Evolutionary conservation across 2,329 filamentous ascomycete genomes (phyloP).

Genomic region (Claviceps digitariae): DNA sequence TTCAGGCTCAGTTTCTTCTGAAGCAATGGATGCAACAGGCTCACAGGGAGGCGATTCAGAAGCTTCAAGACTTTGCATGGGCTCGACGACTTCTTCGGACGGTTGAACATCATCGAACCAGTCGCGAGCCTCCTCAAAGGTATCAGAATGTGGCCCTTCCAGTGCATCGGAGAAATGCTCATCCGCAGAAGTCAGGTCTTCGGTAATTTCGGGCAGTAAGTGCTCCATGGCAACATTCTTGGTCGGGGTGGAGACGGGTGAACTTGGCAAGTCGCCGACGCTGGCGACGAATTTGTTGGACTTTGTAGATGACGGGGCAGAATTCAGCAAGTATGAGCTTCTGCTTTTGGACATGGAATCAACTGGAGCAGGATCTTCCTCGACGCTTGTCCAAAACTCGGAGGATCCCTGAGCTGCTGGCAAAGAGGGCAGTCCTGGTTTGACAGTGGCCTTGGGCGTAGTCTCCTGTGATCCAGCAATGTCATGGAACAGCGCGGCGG

Average conservation of each 20-base stretch:
- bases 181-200: slow-evolving; percentile 21
- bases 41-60: slow-evolving; percentile 5
- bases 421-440: slow-evolving; percentile 15
- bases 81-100: slow-evolving; percentile 2
- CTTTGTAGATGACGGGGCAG: slow-evolving; percentile 22
- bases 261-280: slow-evolving; percentile 10
- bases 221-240: slow-evolving; percentile 9
- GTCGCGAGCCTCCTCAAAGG: slow-evolving; percentile 9
- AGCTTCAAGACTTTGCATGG: slow-evolving; percentile 1
- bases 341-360: slow-evolving; percentile 29
- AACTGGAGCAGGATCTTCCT: slow-evolving; percentile 24
- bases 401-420: slow-evolving; percentile 7
- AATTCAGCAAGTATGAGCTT: slow-evolving; percentile 28
- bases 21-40: background rate
- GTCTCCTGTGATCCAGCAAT: slow-evolving; percentile 49
- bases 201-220: slow-evolving; percentile 11
- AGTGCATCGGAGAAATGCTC: slow-evolving; percentile 23
- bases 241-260: slow-evolving; percentile 14
- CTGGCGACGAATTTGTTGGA: slow-evolving; percentile 14
- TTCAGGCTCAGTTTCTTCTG: slow-evolving; percentile 8
- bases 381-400: slow-evolving; percentile 5
- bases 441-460: slow-evolving; percentile 50
- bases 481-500: slow-evolving; percentile 25
- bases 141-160: slow-evolving; percentile 14
- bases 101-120: slow-evolving; percentile 4